A percentile compares a stretch with the other conserved stretches of the same genome.
Conservation (phyloP, 768 basidiomycete genomes). For the Hydnomerulius pinastri region DNA sequence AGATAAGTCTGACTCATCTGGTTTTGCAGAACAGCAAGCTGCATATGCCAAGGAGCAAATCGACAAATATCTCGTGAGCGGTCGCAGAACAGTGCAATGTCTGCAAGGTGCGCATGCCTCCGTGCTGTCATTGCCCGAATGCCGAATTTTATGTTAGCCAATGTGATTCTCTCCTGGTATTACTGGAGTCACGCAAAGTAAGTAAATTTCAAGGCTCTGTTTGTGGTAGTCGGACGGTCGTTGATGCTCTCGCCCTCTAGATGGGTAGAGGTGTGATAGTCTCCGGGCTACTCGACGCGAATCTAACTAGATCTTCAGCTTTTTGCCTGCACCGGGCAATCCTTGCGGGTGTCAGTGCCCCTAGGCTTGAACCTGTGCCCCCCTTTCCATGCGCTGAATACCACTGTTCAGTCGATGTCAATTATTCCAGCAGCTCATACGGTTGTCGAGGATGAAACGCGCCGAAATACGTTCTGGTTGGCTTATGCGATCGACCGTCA, state of each 20-base stretch:
- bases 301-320: conserved; percentile 49
- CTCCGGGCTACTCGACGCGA: too few species aligned
- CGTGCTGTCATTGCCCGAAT: background rate
- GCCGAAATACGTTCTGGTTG: conserved; percentile 74
- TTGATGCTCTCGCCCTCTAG: conserved; percentile 33
- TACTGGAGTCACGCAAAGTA: conserved; percentile 75
- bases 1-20: conserved; percentile 40
- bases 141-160: conserved; percentile 40
- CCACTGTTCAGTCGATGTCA: conserved; percentile 55
- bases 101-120: conserved; percentile 57
- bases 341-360: conserved; percentile 61
- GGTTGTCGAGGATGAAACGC: conserved; percentile 67
- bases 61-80: conserved; percentile 48
- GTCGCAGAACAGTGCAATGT: conserved; percentile 57
- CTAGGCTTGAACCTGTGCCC: conserved; percentile 69
- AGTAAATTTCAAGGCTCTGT: conserved; percentile 14
- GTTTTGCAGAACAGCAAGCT: conserved; percentile 69
- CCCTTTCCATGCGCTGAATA: conserved; percentile 67
- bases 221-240: background rate
- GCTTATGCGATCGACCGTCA: conserved; percentile 71
- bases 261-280: conserved; percentile 77
- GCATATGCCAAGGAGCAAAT: conserved; percentile 52
- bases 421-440: conserved; percentile 61
- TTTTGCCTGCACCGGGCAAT: conserved; percentile 57
- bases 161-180: conserved; percentile 67